phyloP scores from a whole-genome alignment of 495 filamentous ascomycete genomes.

The Podospora fimiseda region DNA sequence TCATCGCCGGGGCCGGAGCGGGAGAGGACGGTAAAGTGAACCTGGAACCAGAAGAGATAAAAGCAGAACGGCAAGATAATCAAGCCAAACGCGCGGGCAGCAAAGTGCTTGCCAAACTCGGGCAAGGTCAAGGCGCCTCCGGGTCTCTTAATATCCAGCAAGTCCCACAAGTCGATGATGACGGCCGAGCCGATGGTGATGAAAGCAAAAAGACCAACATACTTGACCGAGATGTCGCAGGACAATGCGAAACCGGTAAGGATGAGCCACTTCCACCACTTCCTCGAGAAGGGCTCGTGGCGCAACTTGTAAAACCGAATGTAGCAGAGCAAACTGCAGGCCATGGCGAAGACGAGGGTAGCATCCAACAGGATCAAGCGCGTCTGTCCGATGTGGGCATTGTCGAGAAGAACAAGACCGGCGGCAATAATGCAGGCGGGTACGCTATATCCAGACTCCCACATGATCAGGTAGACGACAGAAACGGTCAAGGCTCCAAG shows the following conservation, averaged over 20 bases:
- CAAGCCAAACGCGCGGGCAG: constrained; percentile 71
- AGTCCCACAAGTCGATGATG: constrained; percentile 87
- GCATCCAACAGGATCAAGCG: constrained; percentile 92
- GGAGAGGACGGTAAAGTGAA: constrained; percentile 86
- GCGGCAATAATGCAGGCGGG: constrained; percentile 85
- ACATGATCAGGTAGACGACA: constrained; percentile 96
- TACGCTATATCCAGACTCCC: constrained; percentile 96
- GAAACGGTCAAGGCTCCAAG: constrained; percentile 89
- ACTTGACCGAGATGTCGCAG: constrained; percentile 98
- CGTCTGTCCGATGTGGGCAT: constrained; percentile 96
- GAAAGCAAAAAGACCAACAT: constrained; percentile 95
- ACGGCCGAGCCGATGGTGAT: constrained; percentile 94
- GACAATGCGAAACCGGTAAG: constrained; percentile 89
- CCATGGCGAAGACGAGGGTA: constrained; percentile 91
- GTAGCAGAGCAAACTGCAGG: constrained; percentile 85
- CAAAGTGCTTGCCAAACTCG: constrained; percentile 84
- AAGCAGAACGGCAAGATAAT: constrained; percentile 92
- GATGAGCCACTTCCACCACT: constrained; percentile 99
- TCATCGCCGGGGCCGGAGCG: constrained; percentile 93
- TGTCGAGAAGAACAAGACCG: constrained; percentile 88
- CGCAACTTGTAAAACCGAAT: constrained; percentile 96
- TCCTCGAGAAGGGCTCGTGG: constrained; percentile 79
- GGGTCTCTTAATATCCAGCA: constrained; percentile 78
- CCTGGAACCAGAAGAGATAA: constrained; percentile 99
- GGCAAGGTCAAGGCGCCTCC: constrained; percentile 69